Conservation (phyloP, 2,329 filamentous ascomycete genomes). For the Phaeophleospora eucalypticola region DNA sequence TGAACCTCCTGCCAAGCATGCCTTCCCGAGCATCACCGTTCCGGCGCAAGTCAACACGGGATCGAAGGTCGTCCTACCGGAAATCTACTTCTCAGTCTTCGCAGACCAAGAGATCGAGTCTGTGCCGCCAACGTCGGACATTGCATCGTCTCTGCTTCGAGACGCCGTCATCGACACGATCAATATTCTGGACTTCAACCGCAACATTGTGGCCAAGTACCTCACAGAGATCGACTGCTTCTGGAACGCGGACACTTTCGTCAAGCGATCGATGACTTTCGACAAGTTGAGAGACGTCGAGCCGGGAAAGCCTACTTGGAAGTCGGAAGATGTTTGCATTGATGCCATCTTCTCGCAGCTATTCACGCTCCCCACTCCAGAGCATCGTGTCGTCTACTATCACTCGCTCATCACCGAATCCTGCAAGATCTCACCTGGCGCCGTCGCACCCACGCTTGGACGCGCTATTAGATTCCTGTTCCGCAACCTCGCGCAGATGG, state of each 20-base stretch:
- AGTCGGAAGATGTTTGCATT: slow-evolving; percentile 95
- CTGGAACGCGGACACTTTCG: slow-evolving; percentile 83
- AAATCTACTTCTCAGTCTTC: slow-evolving; percentile 92
- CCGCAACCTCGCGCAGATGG: slow-evolving; percentile 73
- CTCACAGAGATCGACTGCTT: slow-evolving; percentile 94
- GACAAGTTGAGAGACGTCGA: slow-evolving; percentile 70
- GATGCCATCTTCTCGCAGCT: slow-evolving; percentile 96
- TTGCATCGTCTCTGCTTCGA: slow-evolving; percentile 77
- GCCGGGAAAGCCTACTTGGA: slow-evolving; percentile 78
- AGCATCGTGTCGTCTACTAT: slow-evolving; percentile 95
- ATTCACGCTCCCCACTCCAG: slow-evolving; percentile 77
- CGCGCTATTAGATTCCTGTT: slow-evolving; percentile 91
- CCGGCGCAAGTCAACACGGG: slow-evolving; percentile 73
- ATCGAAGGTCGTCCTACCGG: slow-evolving; percentile 75
- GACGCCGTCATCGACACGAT: slow-evolving; percentile 89
- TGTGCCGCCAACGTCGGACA: slow-evolving; percentile 70
- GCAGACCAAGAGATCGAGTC: slow-evolving; percentile 76
- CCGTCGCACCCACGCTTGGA: slow-evolving; percentile 91
- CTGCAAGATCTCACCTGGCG: slow-evolving; percentile 91
- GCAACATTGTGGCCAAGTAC: slow-evolving; percentile 78
- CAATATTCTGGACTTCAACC: slow-evolving; percentile 89
- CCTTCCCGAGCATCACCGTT: slow-evolving; percentile 70
- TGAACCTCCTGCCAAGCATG: slow-evolving; percentile 59
- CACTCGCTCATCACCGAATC: slow-evolving; percentile 91
- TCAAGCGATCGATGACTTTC: slow-evolving; percentile 88